Percentiles rank a stretch among this genome's conserved stretches.
These are phyloP conservation scores for Fremontodendron californicum DNA, from an alignment of 345 rosid genomes.

Conservation along the genomic window DNA sequence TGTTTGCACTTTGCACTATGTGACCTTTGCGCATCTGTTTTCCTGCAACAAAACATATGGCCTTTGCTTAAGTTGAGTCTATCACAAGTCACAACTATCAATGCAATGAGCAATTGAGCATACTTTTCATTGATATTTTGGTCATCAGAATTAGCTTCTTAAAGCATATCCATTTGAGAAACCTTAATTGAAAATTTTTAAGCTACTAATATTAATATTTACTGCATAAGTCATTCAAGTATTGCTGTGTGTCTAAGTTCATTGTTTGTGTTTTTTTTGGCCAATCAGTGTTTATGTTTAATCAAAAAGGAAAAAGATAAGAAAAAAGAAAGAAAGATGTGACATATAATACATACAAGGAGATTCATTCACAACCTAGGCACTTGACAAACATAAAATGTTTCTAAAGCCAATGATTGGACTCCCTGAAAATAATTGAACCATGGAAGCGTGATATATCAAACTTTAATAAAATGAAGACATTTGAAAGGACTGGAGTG, in stretches of 20 bases:
- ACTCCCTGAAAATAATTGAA: slow-evolving; percentile 6
- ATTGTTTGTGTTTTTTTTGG: not conserved
- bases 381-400: not conserved
- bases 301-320: not conserved
- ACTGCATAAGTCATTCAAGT: not conserved
- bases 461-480: not conserved
- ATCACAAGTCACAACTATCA: not conserved
- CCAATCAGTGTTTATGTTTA: not conserved
- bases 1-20: not conserved
- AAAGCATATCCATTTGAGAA: not conserved
- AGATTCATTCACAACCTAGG: not conserved
- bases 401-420: not conserved
- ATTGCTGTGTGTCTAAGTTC: not conserved
- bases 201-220: not conserved
- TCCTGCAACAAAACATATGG: not conserved
- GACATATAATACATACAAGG: not conserved
- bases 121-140: not conserved
- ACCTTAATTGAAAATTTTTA: not conserved
- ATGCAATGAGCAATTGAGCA: not conserved
- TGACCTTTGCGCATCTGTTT: not conserved
- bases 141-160: not conserved
- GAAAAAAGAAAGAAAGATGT: not conserved
- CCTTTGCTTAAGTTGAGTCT: not conserved
- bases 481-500: not conserved
- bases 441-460: not conserved